Base-by-base conservation (phyloP, 2,329 filamentous ascomycete genomes). In the Ramularia endophylla region DNA sequence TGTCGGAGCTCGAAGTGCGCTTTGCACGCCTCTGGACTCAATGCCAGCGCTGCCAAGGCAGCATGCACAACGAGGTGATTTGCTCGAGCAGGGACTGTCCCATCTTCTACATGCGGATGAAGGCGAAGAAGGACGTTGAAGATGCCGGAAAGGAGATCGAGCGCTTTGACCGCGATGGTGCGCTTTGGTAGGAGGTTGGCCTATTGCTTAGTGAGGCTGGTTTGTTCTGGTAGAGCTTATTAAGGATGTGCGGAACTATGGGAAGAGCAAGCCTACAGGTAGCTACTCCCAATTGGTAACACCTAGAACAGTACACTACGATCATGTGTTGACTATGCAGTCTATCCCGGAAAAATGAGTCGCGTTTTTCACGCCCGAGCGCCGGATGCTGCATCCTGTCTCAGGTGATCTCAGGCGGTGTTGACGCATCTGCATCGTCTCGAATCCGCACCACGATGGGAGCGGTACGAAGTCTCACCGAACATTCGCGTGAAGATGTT, bases 31-130 rank as follows among this genome's bases (percentile, higher is more conserved):
- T 98, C 38, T 98, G 92, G 92, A 98, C 92, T 36, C 92, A 98
- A 66, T 98, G 92, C 63, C 92, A 98, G 70, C 76, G 92, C 30
- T 98, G 92, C 64, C 92, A 98, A 69, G 92, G 89, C 40, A 95
- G 88, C 69, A 85, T 98, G 77, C 92, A 98, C 68, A 92, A 87
- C 64, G 92, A 98, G 65, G 94, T 98, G 40, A 97, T 98, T 55
- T 98, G 92, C 71, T 89, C 84, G 49, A 90, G 84, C 63, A 85
- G 88, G 64, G 92, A 98, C 70, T 98, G 92, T 62, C 92, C 92
- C 1, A 98, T 98, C 59, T 98, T 98, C 66, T 98, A 98, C 65
- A 98, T 98, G 92, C 81, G 92, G 4, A 98, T 98, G 92, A 98
- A 98, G 75, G 90, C 90, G 22, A 94, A 95, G 77, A 98, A 98